These are phyloP conservation scores for Populus nigra DNA, from an alignment of 345 rosid genomes.

Conservation along the genomic window DNA sequence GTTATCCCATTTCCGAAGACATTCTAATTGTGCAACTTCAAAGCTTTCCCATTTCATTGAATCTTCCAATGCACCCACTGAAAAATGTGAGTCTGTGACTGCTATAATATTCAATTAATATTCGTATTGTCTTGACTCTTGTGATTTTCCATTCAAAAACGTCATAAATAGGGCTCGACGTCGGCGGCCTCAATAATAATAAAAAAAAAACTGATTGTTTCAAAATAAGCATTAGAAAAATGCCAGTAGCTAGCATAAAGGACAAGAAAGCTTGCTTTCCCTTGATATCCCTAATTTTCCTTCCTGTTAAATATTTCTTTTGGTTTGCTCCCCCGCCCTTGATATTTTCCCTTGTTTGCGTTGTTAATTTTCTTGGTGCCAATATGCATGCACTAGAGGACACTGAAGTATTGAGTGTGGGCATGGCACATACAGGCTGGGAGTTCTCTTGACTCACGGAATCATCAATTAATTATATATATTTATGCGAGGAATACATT, in stretches of 20 bases:
- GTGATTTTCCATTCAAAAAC: not conserved
- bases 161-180: not conserved
- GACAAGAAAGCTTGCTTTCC: no score
- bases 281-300: no score
- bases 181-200: not conserved
- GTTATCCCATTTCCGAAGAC: no score
- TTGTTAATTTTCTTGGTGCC: no score
- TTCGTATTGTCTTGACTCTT: not conserved
- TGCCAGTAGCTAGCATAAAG: not conserved
- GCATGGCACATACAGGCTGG: not conserved
- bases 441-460: not conserved
- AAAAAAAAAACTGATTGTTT: not conserved
- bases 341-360: not conserved
- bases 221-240: not conserved
- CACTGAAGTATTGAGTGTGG: not conserved
- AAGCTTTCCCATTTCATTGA: not conserved
- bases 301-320: no score
- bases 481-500: not conserved
- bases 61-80: not conserved
- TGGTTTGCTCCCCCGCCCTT: not conserved
- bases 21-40: not conserved
- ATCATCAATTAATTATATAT: not conserved
- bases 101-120: not conserved
- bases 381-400: not conserved
- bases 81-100: not conserved